These are phyloP conservation scores for Leptographium flavum DNA, from an alignment of 2,329 filamentous ascomycete genomes.

Conservation along the genomic window DNA sequence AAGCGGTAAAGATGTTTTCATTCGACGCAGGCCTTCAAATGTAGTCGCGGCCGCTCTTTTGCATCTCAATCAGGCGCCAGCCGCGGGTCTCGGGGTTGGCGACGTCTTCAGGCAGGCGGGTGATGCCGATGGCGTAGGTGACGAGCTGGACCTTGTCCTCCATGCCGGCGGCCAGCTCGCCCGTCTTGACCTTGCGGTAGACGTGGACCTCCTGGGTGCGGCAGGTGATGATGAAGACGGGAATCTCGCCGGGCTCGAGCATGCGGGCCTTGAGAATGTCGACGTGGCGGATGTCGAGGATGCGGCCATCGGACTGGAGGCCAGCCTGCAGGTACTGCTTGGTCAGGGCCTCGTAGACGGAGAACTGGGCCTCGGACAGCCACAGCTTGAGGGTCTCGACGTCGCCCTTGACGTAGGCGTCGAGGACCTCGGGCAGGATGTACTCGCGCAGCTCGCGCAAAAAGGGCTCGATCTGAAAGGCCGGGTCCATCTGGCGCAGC, in stretches of 20 bases:
- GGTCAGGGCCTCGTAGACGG: slow-evolving; percentile 90
- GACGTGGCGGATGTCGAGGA: slow-evolving; percentile 88
- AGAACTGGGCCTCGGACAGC: slow-evolving; percentile 92
- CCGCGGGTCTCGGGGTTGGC: slow-evolving; percentile 93
- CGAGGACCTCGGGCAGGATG: slow-evolving; percentile 90
- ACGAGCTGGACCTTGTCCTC: slow-evolving; percentile 98
- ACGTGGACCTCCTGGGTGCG: slow-evolving; percentile 96
- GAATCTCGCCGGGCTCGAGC: slow-evolving; percentile 73
- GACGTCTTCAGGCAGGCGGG: slow-evolving; percentile 84
- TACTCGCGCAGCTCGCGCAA: slow-evolving; percentile 92
- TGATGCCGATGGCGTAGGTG: slow-evolving; percentile 95
- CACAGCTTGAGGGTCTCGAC: slow-evolving; percentile 81
- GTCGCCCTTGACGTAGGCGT: slow-evolving; percentile 96
- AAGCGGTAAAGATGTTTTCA: too few species aligned
- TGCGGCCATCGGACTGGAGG: slow-evolving; percentile 86
- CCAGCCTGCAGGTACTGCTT: slow-evolving; percentile 92
- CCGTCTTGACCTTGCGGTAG: slow-evolving; percentile 82
- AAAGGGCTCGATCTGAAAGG: slow-evolving; percentile 91
- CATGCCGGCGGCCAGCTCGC: slow-evolving; percentile 87
- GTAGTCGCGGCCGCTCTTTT: slow-evolving; percentile 92
- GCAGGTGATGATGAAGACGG: slow-evolving; percentile 94
- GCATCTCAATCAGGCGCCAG: slow-evolving; percentile 95
- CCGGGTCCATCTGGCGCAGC: slow-evolving; percentile 89
- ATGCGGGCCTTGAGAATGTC: slow-evolving; percentile 73
- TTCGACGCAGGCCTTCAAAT: slow-evolving; percentile 22